These are phyloP conservation scores for Grosmannia penicillata DNA, from an alignment of 2,329 filamentous ascomycete species.

Conservation along the genomic window DNA sequence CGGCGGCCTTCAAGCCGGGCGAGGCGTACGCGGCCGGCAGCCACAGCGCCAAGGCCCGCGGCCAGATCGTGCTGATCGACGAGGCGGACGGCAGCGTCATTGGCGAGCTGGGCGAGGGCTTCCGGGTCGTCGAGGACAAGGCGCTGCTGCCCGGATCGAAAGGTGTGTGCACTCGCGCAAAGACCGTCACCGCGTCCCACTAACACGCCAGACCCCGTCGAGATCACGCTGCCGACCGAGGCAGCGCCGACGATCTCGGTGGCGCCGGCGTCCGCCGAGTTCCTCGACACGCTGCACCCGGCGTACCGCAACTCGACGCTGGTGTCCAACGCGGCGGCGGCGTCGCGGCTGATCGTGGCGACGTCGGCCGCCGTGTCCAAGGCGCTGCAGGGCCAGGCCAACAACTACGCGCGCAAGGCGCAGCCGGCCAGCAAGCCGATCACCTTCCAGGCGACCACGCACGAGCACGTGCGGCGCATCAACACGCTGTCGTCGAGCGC, in stretches of 20 bases:
- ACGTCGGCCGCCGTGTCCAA: constrained; percentile 68
- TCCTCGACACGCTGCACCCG: constrained; percentile 69
- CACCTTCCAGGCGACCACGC: constrained; percentile 75
- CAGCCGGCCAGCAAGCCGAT: constrained; percentile 68
- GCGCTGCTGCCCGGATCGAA: constrained; percentile 77
- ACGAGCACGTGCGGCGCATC: constrained; percentile 74
- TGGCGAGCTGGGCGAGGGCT: constrained; percentile 41
- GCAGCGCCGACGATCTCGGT: constrained; percentile 51
- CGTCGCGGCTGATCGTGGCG: constrained; percentile 84
- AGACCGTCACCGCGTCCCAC: not conserved
- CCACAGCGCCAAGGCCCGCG: constrained; percentile 40
- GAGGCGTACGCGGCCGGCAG: constrained; percentile 59
- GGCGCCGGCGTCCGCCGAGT: constrained; percentile 51
- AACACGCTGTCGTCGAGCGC: constrained; percentile 73
- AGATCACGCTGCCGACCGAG: constrained; percentile 58
- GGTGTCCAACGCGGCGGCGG: constrained; percentile 74
- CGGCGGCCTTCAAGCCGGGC: constrained; percentile 63
- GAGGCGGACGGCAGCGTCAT: constrained; percentile 95
- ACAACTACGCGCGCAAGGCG: constrained; percentile 65
- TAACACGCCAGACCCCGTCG: constrained; percentile 51
- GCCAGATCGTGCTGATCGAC: constrained; percentile 83
- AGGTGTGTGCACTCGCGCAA: constrained; percentile 36
- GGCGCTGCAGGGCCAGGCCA: constrained; percentile 61
- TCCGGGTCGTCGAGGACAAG: constrained; percentile 47
- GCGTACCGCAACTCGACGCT: constrained; percentile 81